Percentiles rank a stretch among this genome's conserved stretches.
These are phyloP conservation scores for Marchantia paleacea DNA, from an alignment of 225 moss, liverwort and hornwort species.

Conservation along the genomic window DNA sequence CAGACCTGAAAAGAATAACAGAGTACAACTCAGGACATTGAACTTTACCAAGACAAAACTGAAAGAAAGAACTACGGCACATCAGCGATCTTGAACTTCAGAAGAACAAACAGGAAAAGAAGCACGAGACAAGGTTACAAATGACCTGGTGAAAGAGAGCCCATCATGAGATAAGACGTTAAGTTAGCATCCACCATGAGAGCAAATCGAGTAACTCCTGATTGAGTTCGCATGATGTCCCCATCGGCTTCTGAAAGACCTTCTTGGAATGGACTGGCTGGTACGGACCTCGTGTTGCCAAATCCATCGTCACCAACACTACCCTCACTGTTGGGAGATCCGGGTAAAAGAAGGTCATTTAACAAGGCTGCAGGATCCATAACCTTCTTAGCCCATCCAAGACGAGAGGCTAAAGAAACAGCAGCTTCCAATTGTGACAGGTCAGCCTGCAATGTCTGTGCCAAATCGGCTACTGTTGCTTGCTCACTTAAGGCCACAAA, in stretches of 20 bases:
- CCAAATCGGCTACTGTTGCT: conserved; percentile 82
- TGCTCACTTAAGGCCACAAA: conserved; percentile 99
- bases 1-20: conserved; percentile 54
- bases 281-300: conserved; percentile 36
- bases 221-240: conserved; percentile 43
- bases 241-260: conserved; percentile 54
- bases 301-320: conserved; percentile 57
- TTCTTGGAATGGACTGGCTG: conserved; percentile 59
- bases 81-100: background rate
- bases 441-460: conserved; percentile 91
- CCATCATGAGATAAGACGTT: conserved; percentile 99
- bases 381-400: conserved; percentile 98
- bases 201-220: conserved; percentile 81
- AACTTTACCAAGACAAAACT: background rate
- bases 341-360: conserved; percentile 61
- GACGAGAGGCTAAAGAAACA: conserved; percentile 84
- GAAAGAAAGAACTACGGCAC: background rate
- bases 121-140: conserved; percentile 9
- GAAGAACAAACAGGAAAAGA: background rate
- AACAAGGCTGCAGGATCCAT: conserved; percentile 79
- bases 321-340: conserved; percentile 67
- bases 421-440: conserved; percentile 88
- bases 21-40: background rate
- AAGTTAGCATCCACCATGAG: conserved; percentile 98
- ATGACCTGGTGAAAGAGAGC: conserved; percentile 92